A percentile compares a stretch with the other conserved stretches of the same genome.
These are phyloP conservation scores for Lanmaoa rubissima DNA, from an alignment of 768 basidiomycete species.

Conservation along the genomic window DNA sequence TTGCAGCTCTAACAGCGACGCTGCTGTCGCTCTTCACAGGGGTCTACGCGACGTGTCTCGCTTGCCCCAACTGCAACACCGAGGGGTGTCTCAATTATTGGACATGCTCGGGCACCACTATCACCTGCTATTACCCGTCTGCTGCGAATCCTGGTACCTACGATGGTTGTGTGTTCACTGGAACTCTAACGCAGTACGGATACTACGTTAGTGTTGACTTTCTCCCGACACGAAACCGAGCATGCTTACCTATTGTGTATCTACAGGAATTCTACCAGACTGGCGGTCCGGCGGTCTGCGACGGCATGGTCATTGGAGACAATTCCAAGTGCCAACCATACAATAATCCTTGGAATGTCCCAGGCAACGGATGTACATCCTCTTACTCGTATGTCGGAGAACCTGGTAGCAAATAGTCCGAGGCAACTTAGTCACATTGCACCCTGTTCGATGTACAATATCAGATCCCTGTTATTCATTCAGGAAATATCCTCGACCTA, in stretches of 20 bases:
- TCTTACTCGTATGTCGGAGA: not conserved
- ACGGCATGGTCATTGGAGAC: not conserved
- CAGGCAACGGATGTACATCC: not conserved
- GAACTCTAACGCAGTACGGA: not conserved
- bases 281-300: not conserved
- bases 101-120: conserved; percentile 1
- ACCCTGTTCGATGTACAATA: not conserved
- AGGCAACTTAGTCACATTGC: not conserved
- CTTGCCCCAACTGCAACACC: conserved; percentile 1
- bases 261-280: not conserved
- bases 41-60: not conserved
- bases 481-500: not conserved
- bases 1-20: not conserved
- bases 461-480: not conserved
- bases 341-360: conserved; percentile 1
- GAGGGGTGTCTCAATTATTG: conserved; percentile 6
- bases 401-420: not conserved
- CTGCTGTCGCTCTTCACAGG: not conserved
- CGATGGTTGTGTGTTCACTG: conserved; percentile 1
- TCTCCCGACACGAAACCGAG: not conserved
- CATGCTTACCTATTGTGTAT: not conserved
- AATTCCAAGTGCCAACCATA: not conserved
- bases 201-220: not conserved
- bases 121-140: conserved; percentile 8
- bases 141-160: not conserved